Evolutionary conservation across 768 basidiomycete species (phyloP), one percentile per base, ranked within the genome.

Genomic region (Boletus rubescentipes): DNA sequence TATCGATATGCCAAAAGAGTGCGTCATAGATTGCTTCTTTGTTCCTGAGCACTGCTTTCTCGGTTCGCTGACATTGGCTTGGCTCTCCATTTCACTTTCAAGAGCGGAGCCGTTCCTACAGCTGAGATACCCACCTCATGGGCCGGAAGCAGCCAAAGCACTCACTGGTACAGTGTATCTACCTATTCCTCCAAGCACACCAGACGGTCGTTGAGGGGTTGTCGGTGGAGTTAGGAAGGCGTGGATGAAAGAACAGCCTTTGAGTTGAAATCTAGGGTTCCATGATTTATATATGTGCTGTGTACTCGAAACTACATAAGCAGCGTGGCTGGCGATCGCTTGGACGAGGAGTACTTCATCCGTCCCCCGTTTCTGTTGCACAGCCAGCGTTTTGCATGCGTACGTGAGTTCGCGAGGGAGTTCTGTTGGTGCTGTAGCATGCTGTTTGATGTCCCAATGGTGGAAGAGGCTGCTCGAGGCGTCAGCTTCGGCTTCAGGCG

Each of bases 1-100:
- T 18, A 63, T 82, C 34, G 81, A 87, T 56, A 78, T 81, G 21
- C 85, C 87, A 5, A 73, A 69, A 65, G 82, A 79, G 85, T 86
- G 51, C 39, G 79, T 49, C 38, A 6, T 9, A 6, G 14, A 5
- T 11, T 26, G n/a, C 34, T 32, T 35, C 20, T 26, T 37, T 36
- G 34, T 48, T 26, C 40, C 52, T 48, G 38, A 29, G 30, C 23
- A 31, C 10, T 15, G 15, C 4, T 45, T 35, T 23, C 21, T 8
- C 44, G n/a, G 20, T 48, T 53, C 35, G 14, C 54, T 64, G 32
- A 61, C 30, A 29, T 39, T 18, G 32, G n/a, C 12, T 47, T 50
- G 0, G 18, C 43, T 23, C 37, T 42, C 23, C 23, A 15, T 26
- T n/a, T 16, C 23, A 21, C 12, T 35, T 4, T 42, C 31, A 68